Percentiles rank a stretch among this genome's conserved stretches.
These are phyloP conservation scores for Mollisia scopiformis DNA, from an alignment of 2,329 filamentous ascomycete genomes.

Conservation along the genomic window DNA sequence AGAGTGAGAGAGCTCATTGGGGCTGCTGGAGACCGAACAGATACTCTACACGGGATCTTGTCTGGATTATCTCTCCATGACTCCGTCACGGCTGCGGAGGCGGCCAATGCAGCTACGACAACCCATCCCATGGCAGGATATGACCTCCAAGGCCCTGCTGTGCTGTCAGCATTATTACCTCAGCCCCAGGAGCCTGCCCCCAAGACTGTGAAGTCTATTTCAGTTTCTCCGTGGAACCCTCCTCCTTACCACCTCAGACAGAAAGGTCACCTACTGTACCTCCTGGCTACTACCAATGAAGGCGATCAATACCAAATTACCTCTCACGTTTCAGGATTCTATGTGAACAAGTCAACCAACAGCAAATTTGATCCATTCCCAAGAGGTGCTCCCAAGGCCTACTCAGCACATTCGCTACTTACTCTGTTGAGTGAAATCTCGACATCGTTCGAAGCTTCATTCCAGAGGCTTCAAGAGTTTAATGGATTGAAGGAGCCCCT, in stretches of 20 bases:
- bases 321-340: constrained; percentile 92
- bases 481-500: constrained; percentile 87
- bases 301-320: constrained; percentile 95
- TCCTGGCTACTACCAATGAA: constrained; percentile 87
- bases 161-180: constrained; percentile 73
- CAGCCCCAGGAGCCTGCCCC: constrained; percentile 68
- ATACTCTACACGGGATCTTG: constrained; percentile 82
- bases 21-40: constrained; percentile 84
- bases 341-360: constrained; percentile 94
- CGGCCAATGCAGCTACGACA: constrained; percentile 41
- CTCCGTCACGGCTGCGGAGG: constrained; percentile 53
- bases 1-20: constrained; percentile 91
- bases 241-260: constrained; percentile 89
- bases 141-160: constrained; percentile 72
- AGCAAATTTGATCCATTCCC: constrained; percentile 93
- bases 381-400: constrained; percentile 75
- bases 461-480: constrained; percentile 78
- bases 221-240: constrained; percentile 94
- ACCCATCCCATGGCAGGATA: constrained; percentile 69
- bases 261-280: constrained; percentile 89
- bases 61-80: constrained; percentile 89
- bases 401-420: constrained; percentile 83
- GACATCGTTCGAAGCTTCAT: constrained; percentile 77
- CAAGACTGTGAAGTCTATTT: constrained; percentile 88
- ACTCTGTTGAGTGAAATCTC: constrained; percentile 79